Evolutionary conservation across 495 filamentous ascomycete species (phyloP).

Genomic region (Neurospora cerealis): DNA sequence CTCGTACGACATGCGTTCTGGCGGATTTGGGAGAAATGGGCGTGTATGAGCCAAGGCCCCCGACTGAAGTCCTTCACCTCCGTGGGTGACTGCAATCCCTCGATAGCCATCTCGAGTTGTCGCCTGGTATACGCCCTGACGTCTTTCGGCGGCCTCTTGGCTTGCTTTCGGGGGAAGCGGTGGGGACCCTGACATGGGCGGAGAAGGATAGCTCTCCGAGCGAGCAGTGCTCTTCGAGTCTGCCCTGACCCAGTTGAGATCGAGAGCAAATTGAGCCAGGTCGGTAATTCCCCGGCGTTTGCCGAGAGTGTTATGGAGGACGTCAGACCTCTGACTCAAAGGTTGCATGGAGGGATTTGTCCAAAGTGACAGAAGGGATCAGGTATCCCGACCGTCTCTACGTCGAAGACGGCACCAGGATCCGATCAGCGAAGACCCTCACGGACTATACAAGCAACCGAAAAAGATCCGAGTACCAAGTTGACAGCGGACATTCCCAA

Average conservation of each 20-base stretch:
- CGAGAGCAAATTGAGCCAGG: slow-evolving; percentile 58
- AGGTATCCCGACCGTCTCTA: slow-evolving; percentile 18
- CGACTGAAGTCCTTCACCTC: slow-evolving; percentile 26
- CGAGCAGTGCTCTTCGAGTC: slow-evolving; percentile 57
- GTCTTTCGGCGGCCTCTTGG: slow-evolving; percentile 48
- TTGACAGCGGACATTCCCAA: slow-evolving; percentile 22
- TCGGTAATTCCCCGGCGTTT: slow-evolving; percentile 52
- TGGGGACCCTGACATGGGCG: slow-evolving; percentile 79
- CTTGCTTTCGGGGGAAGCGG: slow-evolving; percentile 55
- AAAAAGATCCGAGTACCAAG: slow-evolving; percentile 15
- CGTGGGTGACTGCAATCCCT: slow-evolving; percentile 30
- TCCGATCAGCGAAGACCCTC: slow-evolving; percentile 11
- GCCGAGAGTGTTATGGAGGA: slow-evolving; percentile 43
- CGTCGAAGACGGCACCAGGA: slow-evolving; percentile 7
- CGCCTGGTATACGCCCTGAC: slow-evolving; percentile 39
- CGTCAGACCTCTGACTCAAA: slow-evolving; percentile 31
- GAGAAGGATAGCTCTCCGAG: slow-evolving; percentile 60
- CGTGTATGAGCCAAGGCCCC: slow-evolving; percentile 24
- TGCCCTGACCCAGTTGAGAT: slow-evolving; percentile 57
- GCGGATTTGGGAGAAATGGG: slow-evolving; percentile 27
- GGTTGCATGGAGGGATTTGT: slow-evolving; percentile 38
- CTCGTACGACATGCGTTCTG: slow-evolving; percentile 28
- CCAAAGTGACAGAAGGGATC: slow-evolving; percentile 17
- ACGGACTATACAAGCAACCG: slow-evolving; percentile 15
- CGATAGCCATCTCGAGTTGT: slow-evolving; percentile 39